These are phyloP conservation scores for Saccharomyces hybrid DNA, from an alignment of 1,139 yeast species.

Conservation along the genomic window DNA sequence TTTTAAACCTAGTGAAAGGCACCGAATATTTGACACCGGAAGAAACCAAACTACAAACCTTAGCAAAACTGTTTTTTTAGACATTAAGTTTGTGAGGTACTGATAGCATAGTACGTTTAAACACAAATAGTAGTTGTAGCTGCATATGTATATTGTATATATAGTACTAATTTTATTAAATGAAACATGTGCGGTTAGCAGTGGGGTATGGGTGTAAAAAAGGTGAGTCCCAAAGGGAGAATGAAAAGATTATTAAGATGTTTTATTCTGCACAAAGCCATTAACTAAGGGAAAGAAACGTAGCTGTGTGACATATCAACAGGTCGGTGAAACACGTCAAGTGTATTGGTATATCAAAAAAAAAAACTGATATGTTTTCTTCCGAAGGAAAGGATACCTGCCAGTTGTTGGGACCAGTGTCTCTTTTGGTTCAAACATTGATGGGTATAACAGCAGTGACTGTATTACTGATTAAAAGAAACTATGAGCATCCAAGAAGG, in stretches of 20 bases:
- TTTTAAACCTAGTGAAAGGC: slow-evolving; percentile 9
- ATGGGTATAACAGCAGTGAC: slow-evolving; percentile 72
- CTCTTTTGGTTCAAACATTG: slow-evolving; percentile 53
- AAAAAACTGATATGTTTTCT: not conserved
- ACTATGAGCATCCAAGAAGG: slow-evolving; percentile 73
- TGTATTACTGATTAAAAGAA: slow-evolving; percentile 67
- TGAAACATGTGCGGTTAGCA: not conserved
- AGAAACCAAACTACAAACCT: slow-evolving; percentile 7
- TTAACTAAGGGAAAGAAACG: too few species aligned
- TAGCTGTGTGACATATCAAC: too few species aligned
- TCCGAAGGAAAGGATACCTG: slow-evolving; percentile 33
- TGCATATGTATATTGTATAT: not conserved
- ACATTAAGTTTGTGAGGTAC: too few species aligned
- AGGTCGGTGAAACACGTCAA: too few species aligned
- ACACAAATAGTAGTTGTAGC: too few species aligned
- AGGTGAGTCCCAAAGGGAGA: not conserved
- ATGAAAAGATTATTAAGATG: too few species aligned
- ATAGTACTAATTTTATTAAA: not conserved
- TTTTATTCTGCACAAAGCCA: too few species aligned
- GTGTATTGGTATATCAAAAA: too few species aligned
- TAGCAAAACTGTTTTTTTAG: slow-evolving; percentile 8
- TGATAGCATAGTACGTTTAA: too few species aligned
- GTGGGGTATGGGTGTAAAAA: not conserved
- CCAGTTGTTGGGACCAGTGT: slow-evolving; percentile 65
- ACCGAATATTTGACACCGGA: slow-evolving; percentile 8